Evolutionary conservation across 2,329 filamentous ascomycete genomes (phyloP).

Genomic region (Pseudogymnoascus sp.): DNA sequence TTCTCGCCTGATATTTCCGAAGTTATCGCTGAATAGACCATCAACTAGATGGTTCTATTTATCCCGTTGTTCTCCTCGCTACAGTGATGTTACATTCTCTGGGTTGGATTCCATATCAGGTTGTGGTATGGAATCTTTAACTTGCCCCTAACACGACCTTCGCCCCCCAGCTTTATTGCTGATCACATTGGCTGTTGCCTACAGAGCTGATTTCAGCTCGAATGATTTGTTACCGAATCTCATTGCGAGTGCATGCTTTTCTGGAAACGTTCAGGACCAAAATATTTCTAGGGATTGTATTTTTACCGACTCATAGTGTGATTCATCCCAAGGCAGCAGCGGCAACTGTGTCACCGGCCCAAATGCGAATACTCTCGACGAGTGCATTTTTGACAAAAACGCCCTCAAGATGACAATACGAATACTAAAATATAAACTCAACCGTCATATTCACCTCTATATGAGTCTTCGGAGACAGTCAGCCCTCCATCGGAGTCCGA

Average conservation of each 20-base stretch:
- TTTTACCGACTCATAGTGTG: background rate
- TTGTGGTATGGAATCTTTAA: too few relatives aligned
- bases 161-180: background rate
- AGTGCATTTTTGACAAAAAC: background rate
- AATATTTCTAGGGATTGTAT: too few relatives aligned
- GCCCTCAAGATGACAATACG: background rate
- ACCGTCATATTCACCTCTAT: background rate
- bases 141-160: too few relatives aligned
- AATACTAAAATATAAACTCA: background rate
- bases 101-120: too few relatives aligned
- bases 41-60: too few relatives aligned
- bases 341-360: background rate
- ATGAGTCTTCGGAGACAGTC: background rate
- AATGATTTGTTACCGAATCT: background rate
- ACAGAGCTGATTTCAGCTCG: too few relatives aligned
- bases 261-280: too few relatives aligned
- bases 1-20: too few relatives aligned
- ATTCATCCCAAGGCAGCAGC: background rate
- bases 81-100: too few relatives aligned
- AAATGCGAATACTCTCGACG: background rate
- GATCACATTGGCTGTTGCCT: too few relatives aligned
- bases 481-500: background rate
- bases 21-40: too few relatives aligned
- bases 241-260: background rate
- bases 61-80: too few relatives aligned